Evolutionary conservation across 139 green algal genomes (phyloP).

Genomic region (Ettlia oleoabundans): DNA sequence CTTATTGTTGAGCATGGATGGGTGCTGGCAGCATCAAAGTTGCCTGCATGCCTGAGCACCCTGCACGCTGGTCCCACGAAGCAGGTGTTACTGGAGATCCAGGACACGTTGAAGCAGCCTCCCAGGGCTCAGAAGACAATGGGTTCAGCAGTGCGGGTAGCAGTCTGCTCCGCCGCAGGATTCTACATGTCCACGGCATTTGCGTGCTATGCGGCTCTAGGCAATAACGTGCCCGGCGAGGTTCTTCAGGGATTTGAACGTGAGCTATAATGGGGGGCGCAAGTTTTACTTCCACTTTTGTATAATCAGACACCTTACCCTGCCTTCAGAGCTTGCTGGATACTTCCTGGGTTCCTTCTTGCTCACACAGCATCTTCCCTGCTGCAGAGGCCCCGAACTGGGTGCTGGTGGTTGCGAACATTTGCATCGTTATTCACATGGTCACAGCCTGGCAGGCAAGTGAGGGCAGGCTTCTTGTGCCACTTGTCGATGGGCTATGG

Average conservation of each 20-base stretch:
- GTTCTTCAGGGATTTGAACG: constrained; percentile 13
- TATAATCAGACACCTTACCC: too few species aligned
- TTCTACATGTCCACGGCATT: constrained; percentile 19
- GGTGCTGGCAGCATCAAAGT: too few species aligned
- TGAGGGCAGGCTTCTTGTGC: too few species aligned
- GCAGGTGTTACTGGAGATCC: constrained; percentile 42
- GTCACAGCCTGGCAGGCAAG: not conserved
- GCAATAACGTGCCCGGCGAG: constrained; percentile 9
- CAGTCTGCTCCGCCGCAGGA: not conserved
- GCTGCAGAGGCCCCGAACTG: constrained; percentile 15
- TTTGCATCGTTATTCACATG: constrained; percentile 21
- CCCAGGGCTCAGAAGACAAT: not conserved
- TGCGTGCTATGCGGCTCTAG: constrained; percentile 8
- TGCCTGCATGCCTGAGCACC: not conserved
- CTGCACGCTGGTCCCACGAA: not conserved
- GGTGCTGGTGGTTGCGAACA: constrained; percentile 10
- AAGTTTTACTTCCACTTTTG: too few species aligned
- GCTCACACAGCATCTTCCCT: too few species aligned
- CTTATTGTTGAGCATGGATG: too few species aligned
- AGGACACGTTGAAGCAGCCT: constrained; percentile 41
- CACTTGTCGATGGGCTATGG: too few species aligned
- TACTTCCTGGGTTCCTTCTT: too few species aligned
- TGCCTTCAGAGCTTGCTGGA: too few species aligned
- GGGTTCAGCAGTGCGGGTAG: not conserved
- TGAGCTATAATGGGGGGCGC: not conserved